Evolutionary conservation across 106 monocot species (phyloP), one percentile per base, ranked within the genome.

Genomic region (Alisma plantagoaquatica): DNA sequence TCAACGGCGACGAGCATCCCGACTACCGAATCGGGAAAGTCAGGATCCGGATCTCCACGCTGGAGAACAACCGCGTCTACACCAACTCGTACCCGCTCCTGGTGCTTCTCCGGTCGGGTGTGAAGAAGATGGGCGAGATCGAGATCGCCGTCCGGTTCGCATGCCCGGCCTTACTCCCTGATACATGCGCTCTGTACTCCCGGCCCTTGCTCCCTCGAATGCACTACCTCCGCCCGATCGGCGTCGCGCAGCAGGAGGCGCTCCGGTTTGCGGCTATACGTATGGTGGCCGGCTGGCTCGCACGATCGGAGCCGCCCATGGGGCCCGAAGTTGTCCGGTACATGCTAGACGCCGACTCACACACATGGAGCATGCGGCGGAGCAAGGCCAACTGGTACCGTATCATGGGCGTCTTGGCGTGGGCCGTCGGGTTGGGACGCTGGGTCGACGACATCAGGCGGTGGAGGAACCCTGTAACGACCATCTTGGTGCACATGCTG

Each of bases 111-210:
- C 46, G 62, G 23, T 81, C 84, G 0, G 96, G 96, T 4, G 51
- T 96, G 6, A 96, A 82, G 78, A 96, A 84, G 70, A 96, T 89
- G 89, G 94, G 96, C 19, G 96, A 96, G 60, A 63, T 96, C 33
- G 84, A 89, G 62, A 52, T 96, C 15, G 96, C 96, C 0, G 73
- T 89, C 10, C 61, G 96, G 14, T 96, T 96, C 64, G 68, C 67
- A 0, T 78, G 78, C n/a, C 62, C 80, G 6, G 75, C 70, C 10
- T 47, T 78, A 33, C 68, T 89, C 20, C 94, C 88, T 0, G 96
- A 96, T 63, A 96, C 88, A 2, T 81, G 75, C 27, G 75, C 78
- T 2, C 60, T 81, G 16, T 96, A 96, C 71, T 31, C 78, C 9
- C 78, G 77, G 31, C 81, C 96, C 3, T 60, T 89, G 64, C 68